A percentile compares a stretch with the other conserved stretches of the same genome.
Conservation (phyloP, 2,329 filamentous ascomycete genomes). For the Sordariomycetes sp. region DNA sequence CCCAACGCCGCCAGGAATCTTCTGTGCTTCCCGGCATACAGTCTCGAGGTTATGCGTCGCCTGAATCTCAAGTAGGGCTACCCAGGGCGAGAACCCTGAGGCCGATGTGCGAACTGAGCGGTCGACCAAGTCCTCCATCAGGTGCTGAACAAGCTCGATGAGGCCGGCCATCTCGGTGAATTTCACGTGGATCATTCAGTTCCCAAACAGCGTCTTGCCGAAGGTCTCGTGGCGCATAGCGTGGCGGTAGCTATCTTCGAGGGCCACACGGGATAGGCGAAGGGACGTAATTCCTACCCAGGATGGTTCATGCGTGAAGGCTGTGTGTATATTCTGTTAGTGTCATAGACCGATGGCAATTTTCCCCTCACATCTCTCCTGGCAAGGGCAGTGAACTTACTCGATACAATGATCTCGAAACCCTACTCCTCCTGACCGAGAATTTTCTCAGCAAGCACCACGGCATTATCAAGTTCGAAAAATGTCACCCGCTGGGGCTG, state of each 20-base stretch:
- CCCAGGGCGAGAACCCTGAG: background rate
- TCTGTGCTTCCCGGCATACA: conserved; percentile 28
- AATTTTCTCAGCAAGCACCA: conserved; percentile 32
- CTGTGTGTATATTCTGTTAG: conserved; percentile 23
- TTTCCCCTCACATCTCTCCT: background rate
- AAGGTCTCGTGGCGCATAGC: conserved; percentile 35
- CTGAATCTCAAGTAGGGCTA: conserved; percentile 20
- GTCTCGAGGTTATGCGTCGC: conserved; percentile 26
- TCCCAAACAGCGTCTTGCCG: conserved; percentile 35
- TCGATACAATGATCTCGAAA: conserved; percentile 17
- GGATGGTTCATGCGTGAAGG: conserved; percentile 41
- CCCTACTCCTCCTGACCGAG: conserved; percentile 34
- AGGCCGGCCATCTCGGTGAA: conserved; percentile 36
- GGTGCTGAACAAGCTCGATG: conserved; percentile 39
- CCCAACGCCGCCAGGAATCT: conserved; percentile 30
- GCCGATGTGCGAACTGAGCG: conserved; percentile 15
- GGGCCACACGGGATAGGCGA: conserved; percentile 36
- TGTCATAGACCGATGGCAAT: background rate
- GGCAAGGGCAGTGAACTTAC: conserved; percentile 10
- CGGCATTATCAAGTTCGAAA: conserved; percentile 34
- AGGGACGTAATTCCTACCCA: conserved; percentile 38
- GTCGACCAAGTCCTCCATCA: conserved; percentile 40
- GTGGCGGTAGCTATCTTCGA: conserved; percentile 31
- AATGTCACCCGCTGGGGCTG: conserved; percentile 41
- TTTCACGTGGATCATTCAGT: conserved; percentile 39